Conservation (phyloP, 495 filamentous ascomycete genomes). For the Lentithecium fluviatile region DNA sequence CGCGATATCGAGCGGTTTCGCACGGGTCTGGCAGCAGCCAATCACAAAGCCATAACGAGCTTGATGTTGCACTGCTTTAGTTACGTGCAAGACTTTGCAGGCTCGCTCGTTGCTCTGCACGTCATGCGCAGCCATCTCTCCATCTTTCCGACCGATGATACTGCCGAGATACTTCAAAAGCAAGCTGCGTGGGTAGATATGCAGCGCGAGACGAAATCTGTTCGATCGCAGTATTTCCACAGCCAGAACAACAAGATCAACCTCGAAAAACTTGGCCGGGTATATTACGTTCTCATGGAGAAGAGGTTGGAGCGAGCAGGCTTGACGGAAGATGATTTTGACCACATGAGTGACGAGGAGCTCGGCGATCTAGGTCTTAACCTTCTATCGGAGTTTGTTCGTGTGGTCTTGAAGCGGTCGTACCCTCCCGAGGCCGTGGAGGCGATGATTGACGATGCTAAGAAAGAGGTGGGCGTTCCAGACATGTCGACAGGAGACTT, state of each 20-base stretch:
- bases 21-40: slow-evolving; percentile 13
- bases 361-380: slow-evolving; percentile 22
- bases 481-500: slow-evolving; percentile 32
- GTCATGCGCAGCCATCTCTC: slow-evolving; percentile 10
- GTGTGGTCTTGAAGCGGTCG: slow-evolving; percentile 28
- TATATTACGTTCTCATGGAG: slow-evolving; percentile 26
- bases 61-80: slow-evolving; percentile 34
- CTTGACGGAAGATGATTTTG: slow-evolving; percentile 5
- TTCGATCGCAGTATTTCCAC: neutral
- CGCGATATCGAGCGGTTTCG: slow-evolving; percentile 16
- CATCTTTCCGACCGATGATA: slow-evolving; percentile 14
- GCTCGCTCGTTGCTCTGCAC: slow-evolving; percentile 31
- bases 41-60: slow-evolving; percentile 16
- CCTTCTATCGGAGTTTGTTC: slow-evolving; percentile 31
- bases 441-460: slow-evolving; percentile 31
- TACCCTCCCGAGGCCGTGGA: slow-evolving; percentile 25
- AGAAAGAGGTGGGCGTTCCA: slow-evolving; percentile 27
- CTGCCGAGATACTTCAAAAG: slow-evolving; percentile 19
- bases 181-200: slow-evolving; percentile 26
- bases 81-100: slow-evolving; percentile 27
- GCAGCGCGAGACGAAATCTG: neutral
- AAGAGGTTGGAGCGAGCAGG: slow-evolving; percentile 15
- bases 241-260: neutral
- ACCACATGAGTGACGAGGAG: slow-evolving; percentile 16
- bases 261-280: slow-evolving; percentile 9